Conservation (phyloP, 805 yeast species). For the Pichia gijzeniarum region DNA sequence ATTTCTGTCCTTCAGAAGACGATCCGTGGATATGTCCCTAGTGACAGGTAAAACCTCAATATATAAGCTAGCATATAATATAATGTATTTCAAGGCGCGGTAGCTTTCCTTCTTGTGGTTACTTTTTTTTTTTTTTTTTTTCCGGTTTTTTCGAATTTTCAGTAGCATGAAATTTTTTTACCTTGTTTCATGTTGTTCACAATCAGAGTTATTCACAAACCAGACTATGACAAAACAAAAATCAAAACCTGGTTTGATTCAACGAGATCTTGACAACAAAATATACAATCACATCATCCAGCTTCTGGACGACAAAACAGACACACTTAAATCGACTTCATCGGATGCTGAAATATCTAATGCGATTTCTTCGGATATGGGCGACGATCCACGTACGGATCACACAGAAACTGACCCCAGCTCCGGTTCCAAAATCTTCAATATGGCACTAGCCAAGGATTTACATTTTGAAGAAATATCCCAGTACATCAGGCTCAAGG, state of each 20-base stretch:
- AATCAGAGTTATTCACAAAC: neutral
- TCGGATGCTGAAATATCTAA: neutral
- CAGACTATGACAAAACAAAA: constrained; percentile 9
- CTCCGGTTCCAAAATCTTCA: constrained; percentile 4
- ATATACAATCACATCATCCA: constrained; percentile 49
- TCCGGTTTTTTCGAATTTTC: neutral
- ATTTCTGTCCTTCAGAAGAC: constrained; percentile 44
- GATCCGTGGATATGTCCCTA: constrained; percentile 4
- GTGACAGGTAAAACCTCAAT: too few species aligned
- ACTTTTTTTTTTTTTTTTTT: constrained; percentile 1
- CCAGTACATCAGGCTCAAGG: constrained; percentile 57
- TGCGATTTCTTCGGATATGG: neutral
- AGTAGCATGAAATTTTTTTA: neutral
- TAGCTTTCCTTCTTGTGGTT: neutral
- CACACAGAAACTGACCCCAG: neutral
- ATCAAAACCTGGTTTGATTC: constrained; percentile 20
- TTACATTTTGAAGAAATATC: constrained; percentile 45
- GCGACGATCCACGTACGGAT: neutral
- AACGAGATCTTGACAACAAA: constrained; percentile 45
- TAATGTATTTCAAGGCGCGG: constrained; percentile 1
- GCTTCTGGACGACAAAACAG: constrained; percentile 54
- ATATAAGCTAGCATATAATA: too few species aligned
- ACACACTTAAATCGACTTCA: constrained; percentile 27
- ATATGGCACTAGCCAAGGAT: constrained; percentile 57
- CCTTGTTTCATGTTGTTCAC: neutral